These are phyloP conservation scores for Cystobasidium tubakii DNA, from an alignment of 768 basidiomycete genomes.

Conservation along the genomic window DNA sequence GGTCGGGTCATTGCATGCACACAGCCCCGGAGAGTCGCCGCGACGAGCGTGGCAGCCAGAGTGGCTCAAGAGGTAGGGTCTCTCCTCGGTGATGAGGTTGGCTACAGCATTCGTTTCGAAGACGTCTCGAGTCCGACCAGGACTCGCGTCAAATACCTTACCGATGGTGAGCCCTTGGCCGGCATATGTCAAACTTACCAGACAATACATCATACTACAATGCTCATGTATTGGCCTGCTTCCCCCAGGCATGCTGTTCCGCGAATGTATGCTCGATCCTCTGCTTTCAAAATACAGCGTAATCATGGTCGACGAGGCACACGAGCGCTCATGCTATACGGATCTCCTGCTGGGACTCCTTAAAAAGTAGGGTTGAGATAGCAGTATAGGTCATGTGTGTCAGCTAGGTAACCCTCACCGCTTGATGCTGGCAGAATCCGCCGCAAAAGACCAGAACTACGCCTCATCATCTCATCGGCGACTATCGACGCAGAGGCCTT, in stretches of 20 bases:
- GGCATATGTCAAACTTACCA: neutral
- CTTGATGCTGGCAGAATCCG: too few species aligned
- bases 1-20: conserved; percentile 86
- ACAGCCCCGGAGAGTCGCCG: conserved; percentile 86
- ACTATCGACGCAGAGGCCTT: conserved; percentile 90
- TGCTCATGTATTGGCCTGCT: too few species aligned
- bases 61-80: conserved; percentile 90
- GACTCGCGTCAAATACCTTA: conserved; percentile 90
- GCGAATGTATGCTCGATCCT: conserved; percentile 72
- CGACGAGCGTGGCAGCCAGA: conserved; percentile 83
- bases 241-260: conserved; percentile 65
- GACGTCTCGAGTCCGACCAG: conserved; percentile 76
- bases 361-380: conserved; percentile 64
- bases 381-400: too few species aligned
- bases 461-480: conserved; percentile 89
- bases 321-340: conserved; percentile 92
- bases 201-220: neutral
- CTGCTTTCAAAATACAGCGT: conserved; percentile 62
- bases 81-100: conserved; percentile 86
- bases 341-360: conserved; percentile 84
- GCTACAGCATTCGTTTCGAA: conserved; percentile 95
- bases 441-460: conserved; percentile 77
- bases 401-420: too few species aligned
- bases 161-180: conserved; percentile 97
- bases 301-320: conserved; percentile 98